Evolutionary conservation across 805 yeast species (phyloP), one percentile per base, ranked within the genome.

Genomic region (Suhomyces sp.): DNA sequence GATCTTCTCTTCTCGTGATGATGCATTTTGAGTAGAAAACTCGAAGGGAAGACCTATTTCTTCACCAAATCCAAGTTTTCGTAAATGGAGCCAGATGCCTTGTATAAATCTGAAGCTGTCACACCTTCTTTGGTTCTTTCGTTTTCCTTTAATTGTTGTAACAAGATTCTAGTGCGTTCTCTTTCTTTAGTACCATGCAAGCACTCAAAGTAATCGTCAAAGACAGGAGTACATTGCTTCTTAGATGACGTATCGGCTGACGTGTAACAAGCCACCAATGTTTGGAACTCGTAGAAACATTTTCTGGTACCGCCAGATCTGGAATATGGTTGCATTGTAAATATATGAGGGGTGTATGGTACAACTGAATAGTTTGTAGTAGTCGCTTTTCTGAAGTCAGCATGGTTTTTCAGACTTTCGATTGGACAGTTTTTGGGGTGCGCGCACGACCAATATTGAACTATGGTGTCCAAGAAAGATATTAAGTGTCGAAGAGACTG

Each of bases 251-350:
- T 68, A 34, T 66, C 72, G 8, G 71, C 72, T 13, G 72, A 63
- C 2, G 73, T 67, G 56, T 58, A 65, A 44, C 74, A 68, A 14
- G 67, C 69, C 33, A 60, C 59, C 35, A 66, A 58, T 8, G 68
- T 57, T 51, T 68, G 74, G 53, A 68, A 68, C 44, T 68, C 74
- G 51, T 68, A 68, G 50, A 64, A 68, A 47, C 74, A 68, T 57
- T 58, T 65, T 56, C 72, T 65, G 44, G 74, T 68, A 32, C 72
- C 74, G 19, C 74, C 74, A 23, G 63, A 53, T 60, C 72, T 65
- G 32, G 72, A 65, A 44, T 67, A 66, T 46, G 74, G 74, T 48
- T 67, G 72, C 74, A 68, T 68, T 24, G 36, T 43, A 12, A 19
- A 25, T 30, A 8, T 10, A 19, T 12, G 30, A n/a, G n/a, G n/a